A percentile compares a stretch with the other conserved stretches of the same genome.
Conservation (phyloP, 306 rosid species). For the Pyrus bretschneideri region DNA sequence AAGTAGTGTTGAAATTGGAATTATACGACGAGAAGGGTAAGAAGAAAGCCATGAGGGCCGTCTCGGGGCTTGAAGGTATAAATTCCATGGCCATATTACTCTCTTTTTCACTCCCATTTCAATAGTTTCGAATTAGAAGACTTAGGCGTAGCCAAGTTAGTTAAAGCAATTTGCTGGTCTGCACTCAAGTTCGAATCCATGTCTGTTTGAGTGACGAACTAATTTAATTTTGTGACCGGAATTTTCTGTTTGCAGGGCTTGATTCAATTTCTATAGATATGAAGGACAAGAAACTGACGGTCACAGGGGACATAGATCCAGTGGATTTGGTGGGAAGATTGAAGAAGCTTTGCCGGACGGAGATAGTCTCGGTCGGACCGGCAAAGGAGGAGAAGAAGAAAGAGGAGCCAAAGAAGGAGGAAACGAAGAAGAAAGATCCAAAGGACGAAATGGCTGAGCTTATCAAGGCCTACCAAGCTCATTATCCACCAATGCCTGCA, state of each 20-base stretch:
- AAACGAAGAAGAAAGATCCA: slow-evolving; percentile 26
- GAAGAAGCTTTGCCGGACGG: slow-evolving; percentile 46
- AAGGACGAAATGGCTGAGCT: slow-evolving; percentile 24
- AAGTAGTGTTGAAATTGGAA: slow-evolving; percentile 48
- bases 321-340: slow-evolving; percentile 42
- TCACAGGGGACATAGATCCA: slow-evolving; percentile 62
- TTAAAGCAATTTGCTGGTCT: neutral
- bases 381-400: slow-evolving; percentile 63
- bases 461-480: neutral
- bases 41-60: slow-evolving; percentile 58
- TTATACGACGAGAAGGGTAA: slow-evolving; percentile 37
- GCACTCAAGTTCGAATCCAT: neutral
- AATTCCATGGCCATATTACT: neutral
- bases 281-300: slow-evolving; percentile 62
- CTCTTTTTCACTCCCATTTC: neutral
- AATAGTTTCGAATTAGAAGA: neutral
- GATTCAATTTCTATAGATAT: slow-evolving; percentile 59
- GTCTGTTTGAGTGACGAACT: neutral
- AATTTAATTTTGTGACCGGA: neutral
- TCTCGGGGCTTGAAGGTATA: slow-evolving; percentile 62
- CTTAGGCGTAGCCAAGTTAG: neutral
- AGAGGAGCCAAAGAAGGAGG: slow-evolving; percentile 33
- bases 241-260: slow-evolving; percentile 40
- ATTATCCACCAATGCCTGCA: slow-evolving; percentile 13
- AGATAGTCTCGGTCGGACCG: slow-evolving; percentile 64